These are phyloP conservation scores for Brasenia schreberi DNA, from an alignment of 164 flowering plant genomes.

Conservation along the genomic window DNA sequence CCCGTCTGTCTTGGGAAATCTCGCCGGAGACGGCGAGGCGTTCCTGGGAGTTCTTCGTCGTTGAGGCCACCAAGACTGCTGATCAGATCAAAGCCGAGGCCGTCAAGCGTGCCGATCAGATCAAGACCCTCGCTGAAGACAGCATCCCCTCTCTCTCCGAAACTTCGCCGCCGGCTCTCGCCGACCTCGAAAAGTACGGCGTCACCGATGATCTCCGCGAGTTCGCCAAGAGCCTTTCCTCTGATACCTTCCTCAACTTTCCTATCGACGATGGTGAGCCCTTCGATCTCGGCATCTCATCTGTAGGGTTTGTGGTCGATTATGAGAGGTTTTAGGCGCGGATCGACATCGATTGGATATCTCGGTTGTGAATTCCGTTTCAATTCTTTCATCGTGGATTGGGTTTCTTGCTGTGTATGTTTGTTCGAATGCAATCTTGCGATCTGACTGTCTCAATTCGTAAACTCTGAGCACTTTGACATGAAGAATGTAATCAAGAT, in stretches of 20 bases:
- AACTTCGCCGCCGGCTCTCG: conserved; percentile 15
- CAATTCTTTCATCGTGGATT: no score
- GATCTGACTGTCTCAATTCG: no score
- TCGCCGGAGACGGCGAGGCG: conserved; percentile 57
- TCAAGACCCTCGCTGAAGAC: conserved; percentile 44
- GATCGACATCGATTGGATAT: no score
- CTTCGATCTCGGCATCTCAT: no score
- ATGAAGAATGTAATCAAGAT: no score
- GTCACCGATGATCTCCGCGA: conserved; percentile 71
- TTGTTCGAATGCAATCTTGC: no score
- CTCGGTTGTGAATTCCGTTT: no score
- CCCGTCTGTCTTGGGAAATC: conserved; percentile 48
- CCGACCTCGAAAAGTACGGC: conserved; percentile 54
- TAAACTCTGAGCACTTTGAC: no score
- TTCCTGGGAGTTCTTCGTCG: conserved; percentile 45
- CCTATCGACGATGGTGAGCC: conserved; percentile 41
- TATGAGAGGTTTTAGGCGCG: no score
- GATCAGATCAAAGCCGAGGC: conserved; percentile 36
- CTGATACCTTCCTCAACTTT: conserved; percentile 56
- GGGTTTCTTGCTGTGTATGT: no score
- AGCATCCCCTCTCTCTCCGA: conserved; percentile 24
- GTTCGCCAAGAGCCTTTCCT: conserved; percentile 60
- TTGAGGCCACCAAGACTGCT: conserved; percentile 53
- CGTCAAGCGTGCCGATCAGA: conserved; percentile 42
- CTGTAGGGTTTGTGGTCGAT: no score